A percentile compares a stretch with the other conserved stretches of the same genome.
Evolutionary conservation across 192 early-diverging fungal species (phyloP).

Genomic region (Entomortierella chlamydospora): DNA sequence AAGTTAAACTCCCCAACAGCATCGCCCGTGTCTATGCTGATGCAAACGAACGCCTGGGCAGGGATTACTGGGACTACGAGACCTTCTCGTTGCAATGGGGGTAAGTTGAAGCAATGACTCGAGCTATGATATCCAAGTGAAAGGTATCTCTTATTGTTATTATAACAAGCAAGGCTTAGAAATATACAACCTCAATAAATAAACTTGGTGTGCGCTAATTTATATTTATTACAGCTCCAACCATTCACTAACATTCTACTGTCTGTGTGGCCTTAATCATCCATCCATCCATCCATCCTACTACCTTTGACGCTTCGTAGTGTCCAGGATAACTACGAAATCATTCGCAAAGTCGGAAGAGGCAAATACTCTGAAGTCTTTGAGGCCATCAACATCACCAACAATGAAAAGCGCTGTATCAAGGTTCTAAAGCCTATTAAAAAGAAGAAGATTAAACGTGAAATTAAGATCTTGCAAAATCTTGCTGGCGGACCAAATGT

Average conservation of each 20-base stretch:
- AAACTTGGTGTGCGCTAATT: too few species aligned
- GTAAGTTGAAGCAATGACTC: too few species aligned
- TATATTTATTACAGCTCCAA: too few species aligned
- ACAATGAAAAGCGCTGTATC: constrained; percentile 89
- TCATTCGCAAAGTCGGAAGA: constrained; percentile 96
- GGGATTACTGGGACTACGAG: constrained; percentile 96
- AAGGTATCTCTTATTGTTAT: not conserved
- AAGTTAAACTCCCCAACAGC: constrained; percentile 43
- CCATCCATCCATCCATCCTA: too few species aligned
- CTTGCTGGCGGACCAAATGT: constrained; percentile 93
- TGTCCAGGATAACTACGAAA: constrained; percentile 95
- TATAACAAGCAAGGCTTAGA: not conserved
- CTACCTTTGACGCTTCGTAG: constrained; percentile 50
- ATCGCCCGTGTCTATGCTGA: constrained; percentile 83
- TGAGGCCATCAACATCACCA: constrained; percentile 91
- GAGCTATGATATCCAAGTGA: too few species aligned
- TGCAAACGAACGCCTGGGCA: constrained; percentile 82
- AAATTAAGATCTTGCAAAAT: constrained; percentile 98
- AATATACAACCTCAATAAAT: too few species aligned
- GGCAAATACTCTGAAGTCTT: constrained; percentile 99
- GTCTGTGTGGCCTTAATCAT: too few species aligned
- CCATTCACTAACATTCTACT: too few species aligned
- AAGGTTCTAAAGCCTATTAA: constrained; percentile 99
- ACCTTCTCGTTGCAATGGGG: constrained; percentile 91
- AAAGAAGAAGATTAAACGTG: constrained; percentile 99